Conservation (phyloP, 1,284 basidiomycete genomes). For the Trichosporon inkin region DNA sequence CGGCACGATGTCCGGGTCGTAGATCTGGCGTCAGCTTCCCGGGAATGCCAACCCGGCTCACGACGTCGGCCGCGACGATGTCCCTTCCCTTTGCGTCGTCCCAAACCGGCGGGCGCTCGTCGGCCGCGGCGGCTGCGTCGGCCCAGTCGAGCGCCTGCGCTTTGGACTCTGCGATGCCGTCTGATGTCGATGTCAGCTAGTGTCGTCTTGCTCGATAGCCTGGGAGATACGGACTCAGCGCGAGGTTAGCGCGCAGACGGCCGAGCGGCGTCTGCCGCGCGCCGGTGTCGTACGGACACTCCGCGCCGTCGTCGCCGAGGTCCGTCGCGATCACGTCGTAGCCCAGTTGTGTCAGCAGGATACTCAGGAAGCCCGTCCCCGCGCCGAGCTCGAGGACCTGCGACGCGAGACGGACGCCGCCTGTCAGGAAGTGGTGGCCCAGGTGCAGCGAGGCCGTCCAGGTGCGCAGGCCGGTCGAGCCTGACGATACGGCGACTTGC, state of each 20-base stretch:
- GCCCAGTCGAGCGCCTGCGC: conserved; percentile 37
- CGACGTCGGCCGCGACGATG: conserved; percentile 50
- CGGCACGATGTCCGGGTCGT: conserved; percentile 49
- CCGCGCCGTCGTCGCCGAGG: conserved; percentile 46
- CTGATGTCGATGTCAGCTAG: conserved; percentile 11
- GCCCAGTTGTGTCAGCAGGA: conserved; percentile 39
- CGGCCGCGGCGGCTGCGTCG: conserved; percentile 20
- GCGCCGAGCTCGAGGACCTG: conserved; percentile 46
- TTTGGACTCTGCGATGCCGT: conserved; percentile 11
- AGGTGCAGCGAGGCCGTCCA: conserved; percentile 40
- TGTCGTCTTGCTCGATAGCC: background rate
- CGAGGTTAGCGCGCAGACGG: conserved; percentile 34
- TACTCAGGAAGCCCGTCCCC: conserved; percentile 48
- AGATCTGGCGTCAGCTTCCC: conserved; percentile 37
- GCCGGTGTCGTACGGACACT: conserved; percentile 46
- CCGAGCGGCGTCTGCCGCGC: conserved; percentile 34
- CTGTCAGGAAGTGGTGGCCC: conserved; percentile 38
- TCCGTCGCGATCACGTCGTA: conserved; percentile 70
- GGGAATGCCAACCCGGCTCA: conserved; percentile 25
- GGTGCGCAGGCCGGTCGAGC: conserved; percentile 50
- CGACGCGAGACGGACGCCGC: background rate
- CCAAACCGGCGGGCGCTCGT: conserved; percentile 33
- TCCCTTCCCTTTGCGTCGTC: conserved; percentile 19
- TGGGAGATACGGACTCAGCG: conserved; percentile 31
- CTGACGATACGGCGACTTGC: conserved; percentile 48